Base-by-base conservation (phyloP, 2,329 filamentous ascomycete species). In the Aspergillus udagawae region DNA sequence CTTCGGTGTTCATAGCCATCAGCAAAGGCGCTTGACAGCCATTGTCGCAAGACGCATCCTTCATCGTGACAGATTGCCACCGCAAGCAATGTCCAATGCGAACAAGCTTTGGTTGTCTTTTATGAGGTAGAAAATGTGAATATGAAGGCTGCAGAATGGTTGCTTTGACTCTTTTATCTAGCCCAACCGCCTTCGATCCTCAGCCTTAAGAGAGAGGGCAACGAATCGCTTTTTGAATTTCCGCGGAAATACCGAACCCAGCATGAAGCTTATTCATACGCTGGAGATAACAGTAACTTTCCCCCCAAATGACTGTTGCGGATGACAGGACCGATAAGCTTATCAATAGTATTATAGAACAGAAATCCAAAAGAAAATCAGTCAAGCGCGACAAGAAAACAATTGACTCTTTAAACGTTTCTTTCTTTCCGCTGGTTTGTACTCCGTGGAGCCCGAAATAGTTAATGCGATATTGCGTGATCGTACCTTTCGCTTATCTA, bases 1-100 rank as follows among this genome's bases (percentile, higher is more conserved):
- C 72, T 41, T 71, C 67, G 20, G 70, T 72, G 60, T 76, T 70
- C 57, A 76, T 65, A 23, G 77, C 75, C 27, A 73, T 69, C 63
- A 80, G 66, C 27, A 79, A 65, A 10, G 73, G 72, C 38, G 63
- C 61, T 25, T 63, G 57, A 25, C 54, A 55, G 44, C 57, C 60
- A 25, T 61, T 60, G 52, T 60, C 63, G 48, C 61, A 64, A 51
- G 62, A 66, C 38, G 67, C 63, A 56, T 70, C 67, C 57, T 65
- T 72, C 71, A 74, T 74, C n/a, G 51, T 70, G 58, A 56, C 55
- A 47, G 63, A 49, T 57, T 57, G 56, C 58, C 57, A 60, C 55
- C 44, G 53, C 60, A 44, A 56, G 51, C 51, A 49, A 44, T 58
- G 51, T 59, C 59, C 58, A 57, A 53, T 55, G 54, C 58, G 53